A percentile compares a stretch with the other conserved stretches of the same genome.
phyloP scores from a whole-genome alignment of 2,329 filamentous ascomycete genomes.

The Coccinonectria pachysandricola region DNA sequence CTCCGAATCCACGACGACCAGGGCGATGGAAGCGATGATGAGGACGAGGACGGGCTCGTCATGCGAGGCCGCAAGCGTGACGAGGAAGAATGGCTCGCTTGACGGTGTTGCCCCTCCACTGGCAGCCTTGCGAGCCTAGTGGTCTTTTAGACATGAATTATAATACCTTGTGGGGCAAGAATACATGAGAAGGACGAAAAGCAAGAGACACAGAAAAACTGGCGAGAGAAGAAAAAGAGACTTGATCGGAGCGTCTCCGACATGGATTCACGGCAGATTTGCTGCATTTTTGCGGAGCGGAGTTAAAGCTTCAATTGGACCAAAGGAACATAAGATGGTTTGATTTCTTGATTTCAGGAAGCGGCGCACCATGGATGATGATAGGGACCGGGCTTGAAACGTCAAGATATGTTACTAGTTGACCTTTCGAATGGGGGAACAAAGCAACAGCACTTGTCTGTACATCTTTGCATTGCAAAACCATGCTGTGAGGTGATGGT shows the following conservation, averaged over 20 bases:
- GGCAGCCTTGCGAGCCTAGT: conserved; percentile 1
- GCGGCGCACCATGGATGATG: conserved; percentile 17
- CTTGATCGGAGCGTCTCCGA: conserved; percentile 10
- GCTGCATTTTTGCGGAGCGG: conserved; percentile 18
- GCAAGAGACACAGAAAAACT: conserved; percentile 6
- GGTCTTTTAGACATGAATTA: not conserved
- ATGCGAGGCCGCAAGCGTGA: conserved; percentile 48
- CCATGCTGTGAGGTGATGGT: too few relatives aligned
- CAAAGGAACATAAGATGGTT: conserved; percentile 4
- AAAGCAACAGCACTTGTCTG: too few relatives aligned
- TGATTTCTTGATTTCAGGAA: conserved; percentile 8
- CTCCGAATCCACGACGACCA: conserved; percentile 31
- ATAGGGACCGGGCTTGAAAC: too few relatives aligned
- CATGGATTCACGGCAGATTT: too few relatives aligned
- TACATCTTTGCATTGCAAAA: too few relatives aligned
- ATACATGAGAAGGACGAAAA: conserved; percentile 3
- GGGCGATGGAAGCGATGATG: conserved; percentile 37
- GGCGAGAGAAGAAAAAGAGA: conserved; percentile 6
- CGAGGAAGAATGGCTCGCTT: conserved; percentile 52
- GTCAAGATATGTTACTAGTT: too few relatives aligned
- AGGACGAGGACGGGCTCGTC: conserved; percentile 47
- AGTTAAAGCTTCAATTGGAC: conserved; percentile 14
- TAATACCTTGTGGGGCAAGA: not conserved
- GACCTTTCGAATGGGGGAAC: too few relatives aligned
- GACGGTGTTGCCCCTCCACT: conserved; percentile 5